Conservation (phyloP, 495 filamentous ascomycete species). For the Daldinia childiae region DNA sequence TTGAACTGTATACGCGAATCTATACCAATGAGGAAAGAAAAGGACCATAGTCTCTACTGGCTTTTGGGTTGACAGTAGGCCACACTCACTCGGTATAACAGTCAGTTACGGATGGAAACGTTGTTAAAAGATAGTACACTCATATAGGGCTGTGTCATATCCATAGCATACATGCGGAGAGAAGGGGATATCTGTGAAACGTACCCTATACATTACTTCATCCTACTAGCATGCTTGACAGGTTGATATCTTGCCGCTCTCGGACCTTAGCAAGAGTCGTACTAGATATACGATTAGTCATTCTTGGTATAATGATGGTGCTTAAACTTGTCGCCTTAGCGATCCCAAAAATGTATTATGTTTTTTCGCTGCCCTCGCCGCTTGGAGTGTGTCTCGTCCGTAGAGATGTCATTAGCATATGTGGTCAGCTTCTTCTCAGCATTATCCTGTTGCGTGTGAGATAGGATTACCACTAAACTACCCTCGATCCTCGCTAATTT, state of each 20-base stretch:
- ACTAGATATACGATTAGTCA: not conserved
- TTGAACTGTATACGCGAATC: slow-evolving; percentile 16
- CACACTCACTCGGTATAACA: slow-evolving; percentile 31
- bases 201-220: not conserved
- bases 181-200: slow-evolving; percentile 2
- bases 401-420: not conserved
- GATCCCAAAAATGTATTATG: slow-evolving; percentile 1
- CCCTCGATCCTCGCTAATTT: not conserved
- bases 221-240: not conserved
- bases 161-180: slow-evolving; percentile 1
- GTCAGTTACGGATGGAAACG: slow-evolving; percentile 27
- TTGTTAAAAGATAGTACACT: slow-evolving; percentile 1
- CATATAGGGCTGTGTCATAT: not conserved
- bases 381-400: not conserved
- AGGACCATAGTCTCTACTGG: slow-evolving; percentile 12
- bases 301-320: not conserved
- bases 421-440: not conserved
- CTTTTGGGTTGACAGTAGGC: slow-evolving; percentile 15
- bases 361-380: not conserved
- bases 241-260: not conserved
- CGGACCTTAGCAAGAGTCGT: not conserved
- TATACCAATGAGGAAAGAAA: slow-evolving; percentile 5
- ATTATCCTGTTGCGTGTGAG: not conserved
- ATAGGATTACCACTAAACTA: not conserved
- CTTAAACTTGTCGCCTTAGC: not conserved